Percentiles rank a stretch among this genome's conserved stretches.
Conservation (phyloP, 305 asterid genomes). For the Salvia sclarea region DNA sequence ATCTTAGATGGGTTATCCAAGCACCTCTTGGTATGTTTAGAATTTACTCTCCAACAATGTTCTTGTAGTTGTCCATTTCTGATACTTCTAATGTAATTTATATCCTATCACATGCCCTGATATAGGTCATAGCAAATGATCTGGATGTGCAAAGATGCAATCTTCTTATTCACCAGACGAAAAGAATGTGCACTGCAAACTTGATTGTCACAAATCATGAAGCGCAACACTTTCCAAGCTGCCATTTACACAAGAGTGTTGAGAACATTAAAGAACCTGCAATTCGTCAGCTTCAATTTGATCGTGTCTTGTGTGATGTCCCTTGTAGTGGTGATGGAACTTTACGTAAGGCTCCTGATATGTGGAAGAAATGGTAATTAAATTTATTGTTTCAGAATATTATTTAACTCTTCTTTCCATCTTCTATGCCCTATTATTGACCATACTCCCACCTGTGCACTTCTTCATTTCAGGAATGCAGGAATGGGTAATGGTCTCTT, state of each 20-base stretch:
- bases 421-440: constrained; percentile 27
- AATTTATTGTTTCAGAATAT: constrained; percentile 17
- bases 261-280: constrained; percentile 44
- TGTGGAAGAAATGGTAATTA: constrained; percentile 92
- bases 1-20: constrained; percentile 9
- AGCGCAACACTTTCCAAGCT: constrained; percentile 96
- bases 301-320: constrained; percentile 94
- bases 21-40: constrained; percentile 22
- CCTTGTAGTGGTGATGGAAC: constrained; percentile 99
- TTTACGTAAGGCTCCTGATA: constrained; percentile 95
- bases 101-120: constrained; percentile 12
- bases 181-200: constrained; percentile 98
- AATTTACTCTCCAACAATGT: neutral
- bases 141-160: constrained; percentile 94
- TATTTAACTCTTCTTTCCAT: constrained; percentile 4
- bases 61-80: constrained; percentile 11
- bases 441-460: constrained; percentile 12
- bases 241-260: constrained; percentile 54
- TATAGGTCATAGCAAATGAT: constrained; percentile 92
- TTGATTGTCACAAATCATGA: constrained; percentile 96
- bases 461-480: constrained; percentile 57
- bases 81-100: constrained; percentile 23
- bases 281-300: constrained; percentile 75
- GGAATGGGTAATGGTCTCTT: constrained; percentile 92
- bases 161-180: constrained; percentile 98